phyloP scores from a whole-genome alignment of 352 stramenopile genomes.

The Phytophthora nicotianae region DNA sequence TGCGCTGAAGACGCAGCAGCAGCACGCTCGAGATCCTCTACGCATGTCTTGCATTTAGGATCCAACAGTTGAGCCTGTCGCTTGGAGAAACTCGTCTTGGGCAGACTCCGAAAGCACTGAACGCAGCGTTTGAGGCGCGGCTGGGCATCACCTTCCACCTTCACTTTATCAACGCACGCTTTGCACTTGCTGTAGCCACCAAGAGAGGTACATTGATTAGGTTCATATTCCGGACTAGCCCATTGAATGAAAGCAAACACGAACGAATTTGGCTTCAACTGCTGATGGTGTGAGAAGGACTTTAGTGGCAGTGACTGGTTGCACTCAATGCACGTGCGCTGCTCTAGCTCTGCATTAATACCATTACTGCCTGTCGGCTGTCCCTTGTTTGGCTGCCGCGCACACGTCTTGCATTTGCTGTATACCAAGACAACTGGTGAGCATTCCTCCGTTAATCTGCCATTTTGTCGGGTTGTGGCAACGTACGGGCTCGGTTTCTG shows the following conservation, averaged over 20 bases:
- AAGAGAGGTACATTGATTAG: not conserved
- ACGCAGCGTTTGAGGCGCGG: conserved; percentile 65
- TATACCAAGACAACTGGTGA: not conserved
- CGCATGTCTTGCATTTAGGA: conserved; percentile 66
- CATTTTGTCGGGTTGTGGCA: not conserved
- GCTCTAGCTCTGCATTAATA: conserved; percentile 5
- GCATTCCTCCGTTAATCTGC: not conserved
- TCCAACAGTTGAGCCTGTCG: conserved; percentile 66
- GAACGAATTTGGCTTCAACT: conserved; percentile 49
- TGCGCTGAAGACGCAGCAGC: conserved; percentile 31
- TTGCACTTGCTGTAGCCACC: conserved; percentile 58
- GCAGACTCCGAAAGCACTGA: conserved; percentile 77
- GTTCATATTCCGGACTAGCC: not conserved
- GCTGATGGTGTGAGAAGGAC: conserved; percentile 60
- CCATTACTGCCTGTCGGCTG: not conserved
- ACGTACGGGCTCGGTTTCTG: conserved; percentile 55
- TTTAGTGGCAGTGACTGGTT: conserved; percentile 9
- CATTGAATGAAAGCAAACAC: not conserved
- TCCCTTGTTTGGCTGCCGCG: not conserved
- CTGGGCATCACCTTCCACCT: conserved; percentile 19
- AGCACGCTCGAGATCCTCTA: conserved; percentile 52
- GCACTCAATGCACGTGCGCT: conserved; percentile 38
- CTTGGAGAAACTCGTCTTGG: conserved; percentile 71
- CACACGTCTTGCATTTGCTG: conserved; percentile 7
- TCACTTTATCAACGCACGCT: conserved; percentile 47